These are phyloP conservation scores for Earliella scabrosa DNA, from an alignment of 1,284 basidiomycete species.

Conservation along the genomic window DNA sequence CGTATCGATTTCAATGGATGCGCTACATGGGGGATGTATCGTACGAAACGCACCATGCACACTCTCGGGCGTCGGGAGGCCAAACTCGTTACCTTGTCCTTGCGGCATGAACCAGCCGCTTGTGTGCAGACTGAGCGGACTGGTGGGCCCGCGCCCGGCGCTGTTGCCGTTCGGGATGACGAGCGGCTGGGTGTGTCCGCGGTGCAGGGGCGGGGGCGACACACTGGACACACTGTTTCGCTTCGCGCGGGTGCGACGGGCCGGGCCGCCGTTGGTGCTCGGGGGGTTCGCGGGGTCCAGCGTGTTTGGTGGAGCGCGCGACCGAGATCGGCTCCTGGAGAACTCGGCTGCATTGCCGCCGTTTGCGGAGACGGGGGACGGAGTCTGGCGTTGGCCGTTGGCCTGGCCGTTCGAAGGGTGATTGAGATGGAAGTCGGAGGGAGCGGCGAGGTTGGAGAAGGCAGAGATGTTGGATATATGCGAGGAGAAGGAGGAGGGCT, in stretches of 20 bases:
- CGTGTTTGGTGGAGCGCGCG: constrained; percentile 37
- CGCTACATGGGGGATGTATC: neutral
- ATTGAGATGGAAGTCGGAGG: constrained; percentile 26
- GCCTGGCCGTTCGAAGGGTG: constrained; percentile 21
- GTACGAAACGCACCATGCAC: constrained; percentile 33
- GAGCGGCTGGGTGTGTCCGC: constrained; percentile 50
- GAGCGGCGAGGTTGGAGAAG: constrained; percentile 28
- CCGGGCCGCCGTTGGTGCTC: constrained; percentile 40
- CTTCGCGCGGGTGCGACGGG: constrained; percentile 40
- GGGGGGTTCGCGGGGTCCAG: constrained; percentile 48
- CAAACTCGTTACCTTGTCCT: constrained; percentile 37
- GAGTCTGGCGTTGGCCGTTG: constrained; percentile 29
- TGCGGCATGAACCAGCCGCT: constrained; percentile 30
- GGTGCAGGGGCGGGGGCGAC: constrained; percentile 45
- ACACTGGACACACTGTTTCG: constrained; percentile 52
- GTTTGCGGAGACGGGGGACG: constrained; percentile 26
- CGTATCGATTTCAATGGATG: constrained; percentile 8
- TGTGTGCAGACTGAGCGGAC: constrained; percentile 37
- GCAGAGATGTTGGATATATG: constrained; percentile 27
- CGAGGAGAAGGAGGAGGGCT: constrained; percentile 33
- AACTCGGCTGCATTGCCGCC: constrained; percentile 21
- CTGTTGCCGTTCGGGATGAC: constrained; percentile 53
- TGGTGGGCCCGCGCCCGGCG: constrained; percentile 27
- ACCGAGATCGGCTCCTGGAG: constrained; percentile 49
- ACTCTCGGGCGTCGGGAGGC: constrained; percentile 46